Evolutionary conservation across 2,329 filamentous ascomycete genomes (phyloP), one percentile per base, ranked within the genome.

Genomic region (Sclerotinia spermophila): DNA sequence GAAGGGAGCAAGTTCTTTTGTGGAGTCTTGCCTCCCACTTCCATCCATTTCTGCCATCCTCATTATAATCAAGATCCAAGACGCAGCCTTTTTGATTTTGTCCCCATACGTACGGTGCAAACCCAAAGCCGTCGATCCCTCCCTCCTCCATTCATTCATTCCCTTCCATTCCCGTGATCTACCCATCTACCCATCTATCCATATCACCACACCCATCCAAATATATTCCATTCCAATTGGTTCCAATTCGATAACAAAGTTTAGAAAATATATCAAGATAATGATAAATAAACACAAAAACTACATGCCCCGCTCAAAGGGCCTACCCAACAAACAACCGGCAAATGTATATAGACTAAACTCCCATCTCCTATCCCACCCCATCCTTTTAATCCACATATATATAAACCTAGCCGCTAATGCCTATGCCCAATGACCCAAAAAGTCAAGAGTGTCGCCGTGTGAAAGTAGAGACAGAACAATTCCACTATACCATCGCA

Each of bases 341-440:
- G 35, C 17, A 33, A 56, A 67, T n/a, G 21, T 53, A 67, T 44
- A 58, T 42, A 59, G 40, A n/a, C 27, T 30, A 33, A 59, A 67
- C 65, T 67, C 65, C 65, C 38, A 30, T 67, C 51, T 67, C 65
- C 65, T 35, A 67, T 59, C 51, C 35, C 27, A 13, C 51, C 65
- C 27, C 59, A 59, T 19, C 65, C 65, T 33, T 67, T 67, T 67
- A 44, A 67, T 58, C 65, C 65, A 67, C 59, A 67, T 67, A 59
- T 67, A 67, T 67, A 59, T 67, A 67, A 59, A 51, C 62, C n/a
- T 67, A 59, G 65, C 30, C 48, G 51, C 53, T 42, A 44, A 67
- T 67, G 38, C 65, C 65, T 30, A 67, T 59, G 42, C 51, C 53
- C n/a, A 67, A 67, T 27, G 65, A 56, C 51, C 48, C 35, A 56